Evolutionary conservation across 768 basidiomycete genomes (phyloP).

Genomic region (Agrocybe praecox): DNA sequence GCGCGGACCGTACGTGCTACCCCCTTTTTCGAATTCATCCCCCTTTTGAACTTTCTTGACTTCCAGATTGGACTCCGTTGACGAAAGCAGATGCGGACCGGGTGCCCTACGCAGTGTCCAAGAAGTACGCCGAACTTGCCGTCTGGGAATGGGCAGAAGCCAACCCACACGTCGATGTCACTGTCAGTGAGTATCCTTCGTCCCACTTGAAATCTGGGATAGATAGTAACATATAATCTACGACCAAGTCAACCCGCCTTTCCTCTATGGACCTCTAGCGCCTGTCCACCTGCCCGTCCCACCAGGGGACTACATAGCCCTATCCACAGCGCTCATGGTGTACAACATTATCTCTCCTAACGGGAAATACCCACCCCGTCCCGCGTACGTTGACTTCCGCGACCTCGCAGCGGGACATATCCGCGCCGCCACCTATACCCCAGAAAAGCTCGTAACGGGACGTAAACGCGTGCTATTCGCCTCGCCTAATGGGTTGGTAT

Average conservation of each 20-base stretch:
- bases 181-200: conserved; percentile 28
- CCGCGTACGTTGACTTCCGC: conserved; percentile 35
- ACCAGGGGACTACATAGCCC: conserved; percentile 20
- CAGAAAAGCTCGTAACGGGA: neutral
- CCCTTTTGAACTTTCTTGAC: neutral
- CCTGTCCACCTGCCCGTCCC: conserved; percentile 23
- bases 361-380: conserved; percentile 23
- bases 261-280: conserved; percentile 40
- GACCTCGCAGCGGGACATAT: conserved; percentile 39
- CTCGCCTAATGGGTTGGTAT: conserved; percentile 4
- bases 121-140: conserved; percentile 39
- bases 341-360: conserved; percentile 27
- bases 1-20: conserved; percentile 5
- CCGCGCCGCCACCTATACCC: conserved; percentile 17
- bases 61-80: conserved; percentile 35
- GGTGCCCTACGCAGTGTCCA: conserved; percentile 35
- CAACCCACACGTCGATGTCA: conserved; percentile 40
- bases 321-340: conserved; percentile 33
- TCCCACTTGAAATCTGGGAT: neutral
- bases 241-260: conserved; percentile 37
- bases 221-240: neutral
- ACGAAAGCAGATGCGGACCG: conserved; percentile 26
- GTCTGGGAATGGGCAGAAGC: conserved; percentile 44
- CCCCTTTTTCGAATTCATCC: neutral
- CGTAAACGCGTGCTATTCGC: conserved; percentile 9